Conservation (phyloP, 192 early-diverging fungal species). For the Coemansia sp. region DNA sequence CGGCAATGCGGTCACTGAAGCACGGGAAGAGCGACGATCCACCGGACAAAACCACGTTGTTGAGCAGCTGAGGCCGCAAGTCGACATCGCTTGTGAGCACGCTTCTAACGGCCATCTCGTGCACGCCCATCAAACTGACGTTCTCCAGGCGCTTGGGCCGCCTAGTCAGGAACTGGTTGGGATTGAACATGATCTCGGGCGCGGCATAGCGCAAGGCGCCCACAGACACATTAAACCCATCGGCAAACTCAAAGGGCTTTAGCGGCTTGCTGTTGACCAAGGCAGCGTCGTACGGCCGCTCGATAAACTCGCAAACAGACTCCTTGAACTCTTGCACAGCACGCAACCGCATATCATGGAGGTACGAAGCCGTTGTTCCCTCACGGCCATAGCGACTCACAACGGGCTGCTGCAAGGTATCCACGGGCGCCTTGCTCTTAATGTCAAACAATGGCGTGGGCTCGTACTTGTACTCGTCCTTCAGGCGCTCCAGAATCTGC, state of each 20-base stretch:
- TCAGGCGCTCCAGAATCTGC: conserved; percentile 66
- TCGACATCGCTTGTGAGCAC: conserved; percentile 82
- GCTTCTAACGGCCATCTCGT: conserved; percentile 72
- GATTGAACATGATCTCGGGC: conserved; percentile 87
- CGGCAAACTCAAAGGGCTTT: conserved; percentile 92
- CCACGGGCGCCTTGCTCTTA: conserved; percentile 69
- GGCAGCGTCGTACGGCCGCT: conserved; percentile 26
- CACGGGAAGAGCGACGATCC: conserved; percentile 85
- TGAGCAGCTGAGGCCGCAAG: conserved; percentile 75
- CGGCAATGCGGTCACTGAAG: conserved; percentile 76
- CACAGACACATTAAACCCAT: conserved; percentile 86
- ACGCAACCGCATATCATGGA: conserved; percentile 71
- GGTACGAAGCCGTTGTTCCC: conserved; percentile 55
- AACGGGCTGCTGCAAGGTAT: conserved; percentile 64
- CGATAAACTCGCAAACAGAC: conserved; percentile 76
- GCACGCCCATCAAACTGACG: conserved; percentile 56
- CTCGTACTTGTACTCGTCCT: conserved; percentile 58
- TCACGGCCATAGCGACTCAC: conserved; percentile 26
- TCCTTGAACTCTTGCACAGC: conserved; percentile 94
- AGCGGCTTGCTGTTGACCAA: conserved; percentile 60
- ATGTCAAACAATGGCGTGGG: conserved; percentile 85
- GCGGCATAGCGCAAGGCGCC: conserved; percentile 75
- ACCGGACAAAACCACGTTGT: conserved; percentile 85
- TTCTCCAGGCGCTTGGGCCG: conserved; percentile 18
- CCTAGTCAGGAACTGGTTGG: conserved; percentile 59